Evolutionary conservation across 305 asterid genomes (phyloP).

Genomic region (Solanum hybrid): DNA sequence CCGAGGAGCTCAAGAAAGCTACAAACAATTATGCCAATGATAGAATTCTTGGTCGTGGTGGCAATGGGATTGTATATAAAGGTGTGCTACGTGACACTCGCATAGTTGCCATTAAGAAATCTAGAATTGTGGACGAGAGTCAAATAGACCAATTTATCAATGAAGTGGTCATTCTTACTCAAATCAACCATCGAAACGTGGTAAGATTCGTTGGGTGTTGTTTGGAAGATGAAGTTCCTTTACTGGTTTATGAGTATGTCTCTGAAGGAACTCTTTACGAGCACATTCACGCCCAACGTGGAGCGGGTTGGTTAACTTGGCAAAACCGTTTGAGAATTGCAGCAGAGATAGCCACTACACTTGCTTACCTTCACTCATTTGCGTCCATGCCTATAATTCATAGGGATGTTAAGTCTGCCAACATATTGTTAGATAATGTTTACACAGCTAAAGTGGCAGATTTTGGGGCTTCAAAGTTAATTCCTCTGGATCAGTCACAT

Average conservation of each 20-base stretch:
- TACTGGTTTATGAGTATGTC: background rate
- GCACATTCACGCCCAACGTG: background rate
- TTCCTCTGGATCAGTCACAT: background rate
- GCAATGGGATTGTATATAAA: background rate
- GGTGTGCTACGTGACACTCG: background rate
- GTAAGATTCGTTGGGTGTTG: background rate
- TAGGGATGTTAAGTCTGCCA: background rate
- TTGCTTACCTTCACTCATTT: background rate
- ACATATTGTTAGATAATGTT: background rate
- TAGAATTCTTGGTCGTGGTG: background rate
- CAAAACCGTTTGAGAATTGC: background rate
- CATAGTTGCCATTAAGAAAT: background rate
- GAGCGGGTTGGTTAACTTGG: background rate
- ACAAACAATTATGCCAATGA: background rate
- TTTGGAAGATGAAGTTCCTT: background rate
- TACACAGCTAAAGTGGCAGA: background rate
- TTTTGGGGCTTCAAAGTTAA: background rate
- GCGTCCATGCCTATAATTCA: background rate
- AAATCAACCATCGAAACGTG: background rate
- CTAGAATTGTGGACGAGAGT: background rate
- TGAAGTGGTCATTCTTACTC: background rate
- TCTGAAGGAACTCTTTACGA: background rate
- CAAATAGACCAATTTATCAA: background rate
- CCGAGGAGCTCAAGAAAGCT: background rate
- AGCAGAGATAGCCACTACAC: background rate